Evolutionary conservation across 2,329 filamentous ascomycete genomes (phyloP).

Genomic region (Xenosphaeropsis pyriputrescens): DNA sequence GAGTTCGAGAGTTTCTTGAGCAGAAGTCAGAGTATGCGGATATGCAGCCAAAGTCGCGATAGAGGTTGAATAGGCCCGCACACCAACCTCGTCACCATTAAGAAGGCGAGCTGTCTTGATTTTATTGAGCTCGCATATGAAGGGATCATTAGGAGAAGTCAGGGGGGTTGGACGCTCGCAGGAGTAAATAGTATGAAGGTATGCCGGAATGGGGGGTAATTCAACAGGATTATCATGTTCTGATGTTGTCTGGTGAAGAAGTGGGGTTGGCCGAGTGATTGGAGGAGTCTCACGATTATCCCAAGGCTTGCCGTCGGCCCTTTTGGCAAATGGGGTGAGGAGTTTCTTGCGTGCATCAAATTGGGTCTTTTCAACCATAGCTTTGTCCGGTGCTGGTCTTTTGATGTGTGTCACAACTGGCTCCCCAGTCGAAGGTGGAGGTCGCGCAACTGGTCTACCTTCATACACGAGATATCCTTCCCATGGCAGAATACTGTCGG

Average conservation of each 20-base stretch:
- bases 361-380: neutral
- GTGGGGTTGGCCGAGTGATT: slow-evolving; percentile 21
- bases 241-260: slow-evolving; percentile 60
- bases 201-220: slow-evolving; percentile 55
- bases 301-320: neutral
- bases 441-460: slow-evolving; percentile 19
- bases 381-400: neutral
- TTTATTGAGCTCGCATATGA: slow-evolving; percentile 59
- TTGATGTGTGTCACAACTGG: neutral
- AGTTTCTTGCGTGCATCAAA: neutral
- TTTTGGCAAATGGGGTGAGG: neutral
- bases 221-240: slow-evolving; percentile 49
- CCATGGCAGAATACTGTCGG: slow-evolving; percentile 28
- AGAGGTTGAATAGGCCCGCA: slow-evolving; percentile 74
- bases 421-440: neutral
- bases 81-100: slow-evolving; percentile 61
- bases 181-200: slow-evolving; percentile 51
- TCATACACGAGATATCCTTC: slow-evolving; percentile 38
- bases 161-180: slow-evolving; percentile 66
- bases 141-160: slow-evolving; percentile 56
- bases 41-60: slow-evolving; percentile 79
- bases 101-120: slow-evolving; percentile 60
- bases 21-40: slow-evolving; percentile 27
- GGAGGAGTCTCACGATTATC: slow-evolving; percentile 1
- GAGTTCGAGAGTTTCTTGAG: slow-evolving; percentile 31